These are phyloP conservation scores for Fusarium duplospermum DNA, from an alignment of 2,329 filamentous ascomycete species.

Conservation along the genomic window DNA sequence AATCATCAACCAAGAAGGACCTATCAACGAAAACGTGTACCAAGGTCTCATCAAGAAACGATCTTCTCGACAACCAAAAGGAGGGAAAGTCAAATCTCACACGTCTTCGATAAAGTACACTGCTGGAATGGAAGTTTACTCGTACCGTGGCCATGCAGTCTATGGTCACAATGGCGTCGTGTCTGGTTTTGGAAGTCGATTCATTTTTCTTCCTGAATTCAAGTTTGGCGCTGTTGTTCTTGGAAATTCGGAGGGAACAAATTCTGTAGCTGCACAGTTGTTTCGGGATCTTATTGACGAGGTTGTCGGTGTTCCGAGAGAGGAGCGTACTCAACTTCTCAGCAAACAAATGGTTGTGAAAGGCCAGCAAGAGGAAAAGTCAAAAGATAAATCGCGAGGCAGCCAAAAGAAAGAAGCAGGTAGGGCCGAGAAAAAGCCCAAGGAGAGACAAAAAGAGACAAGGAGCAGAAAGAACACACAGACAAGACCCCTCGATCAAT, in stretches of 20 bases:
- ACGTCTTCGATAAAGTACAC: constrained; percentile 32
- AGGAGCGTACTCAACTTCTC: not conserved
- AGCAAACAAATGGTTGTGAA: not conserved
- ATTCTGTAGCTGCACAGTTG: constrained; percentile 28
- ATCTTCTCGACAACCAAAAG: constrained; percentile 25
- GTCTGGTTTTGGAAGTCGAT: constrained; percentile 40
- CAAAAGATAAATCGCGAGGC: not conserved
- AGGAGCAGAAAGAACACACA: not conserved
- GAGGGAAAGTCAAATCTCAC: constrained; percentile 8
- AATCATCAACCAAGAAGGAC: constrained; percentile 38
- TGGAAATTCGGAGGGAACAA: constrained; percentile 38
- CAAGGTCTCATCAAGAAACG: constrained; percentile 36
- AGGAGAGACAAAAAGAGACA: not conserved
- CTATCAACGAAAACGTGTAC: constrained; percentile 41
- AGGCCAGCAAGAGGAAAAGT: not conserved
- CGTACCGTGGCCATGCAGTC: constrained; percentile 36
- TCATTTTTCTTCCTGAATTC: constrained; percentile 43
- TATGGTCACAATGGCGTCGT: constrained; percentile 43
- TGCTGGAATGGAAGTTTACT: constrained; percentile 38
- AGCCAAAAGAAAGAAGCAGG: not conserved
- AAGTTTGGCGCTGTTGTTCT: constrained; percentile 43
- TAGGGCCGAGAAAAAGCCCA: fast-evolving
- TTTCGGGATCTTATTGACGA: constrained; percentile 38
- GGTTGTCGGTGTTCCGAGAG: not conserved
- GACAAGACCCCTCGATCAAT: constrained; percentile 18